These are phyloP conservation scores for Scenedesmus sp. DNA, from an alignment of 163 green algal species.

Conservation along the genomic window DNA sequence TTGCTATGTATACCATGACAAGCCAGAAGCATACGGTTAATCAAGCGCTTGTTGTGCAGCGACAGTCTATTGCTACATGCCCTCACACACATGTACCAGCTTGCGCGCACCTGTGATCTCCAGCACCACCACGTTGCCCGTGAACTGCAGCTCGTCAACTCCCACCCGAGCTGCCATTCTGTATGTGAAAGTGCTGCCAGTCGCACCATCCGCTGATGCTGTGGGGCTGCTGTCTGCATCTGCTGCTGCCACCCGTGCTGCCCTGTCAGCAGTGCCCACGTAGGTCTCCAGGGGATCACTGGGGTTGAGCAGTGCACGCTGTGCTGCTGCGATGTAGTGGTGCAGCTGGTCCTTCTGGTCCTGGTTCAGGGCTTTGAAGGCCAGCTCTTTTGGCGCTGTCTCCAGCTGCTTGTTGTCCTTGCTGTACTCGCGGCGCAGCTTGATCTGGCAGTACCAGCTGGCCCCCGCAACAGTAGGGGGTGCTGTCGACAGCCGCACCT, in stretches of 20 bases:
- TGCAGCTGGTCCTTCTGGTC: conserved; percentile 15
- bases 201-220: background rate
- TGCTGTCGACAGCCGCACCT: conserved; percentile 18
- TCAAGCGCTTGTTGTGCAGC: no score
- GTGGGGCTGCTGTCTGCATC: background rate
- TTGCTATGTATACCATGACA: no score
- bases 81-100: background rate
- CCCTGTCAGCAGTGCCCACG: background rate
- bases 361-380: background rate
- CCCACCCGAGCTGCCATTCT: no score
- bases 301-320: conserved; percentile 53
- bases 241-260: no score
- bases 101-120: conserved; percentile 39
- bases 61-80: no score
- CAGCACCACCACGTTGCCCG: conserved; percentile 49
- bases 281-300: background rate
- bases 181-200: background rate
- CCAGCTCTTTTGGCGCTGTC: background rate
- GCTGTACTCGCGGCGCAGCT: conserved; percentile 5
- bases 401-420: background rate
- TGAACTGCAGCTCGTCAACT: conserved; percentile 43
- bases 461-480: background rate
- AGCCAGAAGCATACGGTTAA: no score
- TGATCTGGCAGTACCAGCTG: conserved; percentile 23
- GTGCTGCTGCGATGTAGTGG: conserved; percentile 30